Percentiles rank a stretch among this genome's conserved stretches.
Conservation (phyloP, 441 rosid species). For the Pelargonium citronellum region DNA sequence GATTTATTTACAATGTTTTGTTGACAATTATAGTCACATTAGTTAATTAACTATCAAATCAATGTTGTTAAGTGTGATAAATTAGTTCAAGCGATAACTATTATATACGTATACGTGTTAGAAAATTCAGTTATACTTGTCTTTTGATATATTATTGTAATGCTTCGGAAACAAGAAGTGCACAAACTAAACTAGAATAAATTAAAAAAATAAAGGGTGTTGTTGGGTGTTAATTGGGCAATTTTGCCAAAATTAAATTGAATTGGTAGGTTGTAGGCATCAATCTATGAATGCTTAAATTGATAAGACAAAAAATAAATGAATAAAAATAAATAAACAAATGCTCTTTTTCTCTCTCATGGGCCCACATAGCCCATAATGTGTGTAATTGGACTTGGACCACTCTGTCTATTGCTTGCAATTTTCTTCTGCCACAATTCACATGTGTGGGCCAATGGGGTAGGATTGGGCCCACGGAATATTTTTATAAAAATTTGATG, state of each 20-base stretch:
- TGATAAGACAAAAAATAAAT: neutral
- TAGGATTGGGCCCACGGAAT: neutral
- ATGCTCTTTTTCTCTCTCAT: neutral
- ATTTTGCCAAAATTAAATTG: neutral
- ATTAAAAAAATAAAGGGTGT: no score
- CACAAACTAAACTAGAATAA: no score
- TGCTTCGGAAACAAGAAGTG: no score
- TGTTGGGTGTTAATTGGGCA: neutral
- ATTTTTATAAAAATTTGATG: neutral
- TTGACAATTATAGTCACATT: no score
- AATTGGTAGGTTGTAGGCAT: neutral
- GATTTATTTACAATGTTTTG: no score
- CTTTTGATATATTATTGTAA: no score
- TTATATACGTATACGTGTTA: no score
- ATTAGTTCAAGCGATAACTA: no score
- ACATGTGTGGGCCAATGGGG: neutral
- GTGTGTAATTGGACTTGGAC: neutral
- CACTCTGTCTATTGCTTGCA: neutral
- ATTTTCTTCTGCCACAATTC: neutral
- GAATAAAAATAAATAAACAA: no score
- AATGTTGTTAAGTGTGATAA: no score
- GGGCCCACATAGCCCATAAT: neutral
- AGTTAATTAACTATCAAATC: no score
- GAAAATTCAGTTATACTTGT: no score
- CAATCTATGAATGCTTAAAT: neutral